A percentile compares a stretch with the other conserved stretches of the same genome.
These are phyloP conservation scores for Penicillium sp. DNA, from an alignment of 2,329 filamentous ascomycete species.

Conservation along the genomic window DNA sequence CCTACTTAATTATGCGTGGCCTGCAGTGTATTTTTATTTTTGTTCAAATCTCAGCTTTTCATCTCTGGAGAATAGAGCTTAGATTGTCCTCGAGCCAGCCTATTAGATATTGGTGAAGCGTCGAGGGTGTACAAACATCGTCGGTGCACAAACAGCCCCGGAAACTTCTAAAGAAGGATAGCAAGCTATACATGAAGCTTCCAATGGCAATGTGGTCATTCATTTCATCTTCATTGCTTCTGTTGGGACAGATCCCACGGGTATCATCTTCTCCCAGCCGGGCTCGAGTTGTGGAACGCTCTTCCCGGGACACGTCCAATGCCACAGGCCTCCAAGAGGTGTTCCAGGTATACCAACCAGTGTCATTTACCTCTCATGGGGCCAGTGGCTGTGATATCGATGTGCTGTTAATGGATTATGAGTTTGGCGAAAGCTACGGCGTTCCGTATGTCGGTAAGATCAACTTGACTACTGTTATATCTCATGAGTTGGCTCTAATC, in stretches of 20 bases:
- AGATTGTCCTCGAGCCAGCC: neutral
- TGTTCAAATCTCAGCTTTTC: neutral
- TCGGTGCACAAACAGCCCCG: too few relatives aligned
- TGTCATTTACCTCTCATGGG: slow-evolving; percentile 50
- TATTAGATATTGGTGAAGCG: neutral
- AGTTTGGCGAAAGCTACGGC: slow-evolving; percentile 73
- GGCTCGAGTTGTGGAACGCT: neutral
- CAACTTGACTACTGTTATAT: neutral
- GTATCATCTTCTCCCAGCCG: neutral
- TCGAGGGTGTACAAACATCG: neutral
- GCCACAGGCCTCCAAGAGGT: slow-evolving; percentile 54
- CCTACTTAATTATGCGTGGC: neutral
- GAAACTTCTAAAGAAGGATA: too few relatives aligned
- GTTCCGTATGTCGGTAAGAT: slow-evolving; percentile 67
- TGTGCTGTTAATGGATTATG: slow-evolving; percentile 66
- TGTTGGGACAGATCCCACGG: neutral
- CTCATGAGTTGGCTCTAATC: neutral
- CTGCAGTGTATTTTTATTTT: neutral
- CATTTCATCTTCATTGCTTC: neutral
- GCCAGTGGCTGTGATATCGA: slow-evolving; percentile 24
- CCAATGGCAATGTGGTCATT: neutral
- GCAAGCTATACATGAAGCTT: neutral
- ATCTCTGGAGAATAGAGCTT: neutral
- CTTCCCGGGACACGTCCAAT: neutral
- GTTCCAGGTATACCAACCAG: slow-evolving; percentile 69